phyloP scores from a whole-genome alignment of 306 rosid genomes.

The Vigna reflexopilosa region DNA sequence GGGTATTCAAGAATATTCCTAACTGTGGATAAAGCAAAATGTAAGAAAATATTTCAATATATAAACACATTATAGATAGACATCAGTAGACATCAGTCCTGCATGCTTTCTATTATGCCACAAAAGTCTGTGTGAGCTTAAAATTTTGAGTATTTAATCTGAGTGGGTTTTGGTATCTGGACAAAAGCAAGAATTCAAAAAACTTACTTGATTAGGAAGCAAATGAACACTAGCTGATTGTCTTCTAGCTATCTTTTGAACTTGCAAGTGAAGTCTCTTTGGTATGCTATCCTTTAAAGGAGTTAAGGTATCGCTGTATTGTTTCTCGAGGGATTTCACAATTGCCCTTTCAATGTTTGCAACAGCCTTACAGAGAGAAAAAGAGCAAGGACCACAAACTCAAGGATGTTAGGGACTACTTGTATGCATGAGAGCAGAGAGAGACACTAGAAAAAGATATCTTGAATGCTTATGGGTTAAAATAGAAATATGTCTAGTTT shows the following conservation, averaged over 20 bases:
- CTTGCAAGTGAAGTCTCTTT: conserved; percentile 92
- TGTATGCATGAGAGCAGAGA: neutral
- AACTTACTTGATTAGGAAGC: conserved; percentile 85
- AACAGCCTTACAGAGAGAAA: conserved; percentile 63
- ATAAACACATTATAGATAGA: neutral
- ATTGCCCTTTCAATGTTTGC: conserved; percentile 91
- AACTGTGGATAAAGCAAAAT: conserved; percentile 56
- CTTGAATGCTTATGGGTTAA: conserved; percentile 23
- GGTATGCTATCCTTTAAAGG: conserved; percentile 96
- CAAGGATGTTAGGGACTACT: conserved; percentile 18
- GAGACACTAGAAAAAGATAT: conserved; percentile 10
- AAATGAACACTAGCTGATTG: conserved; percentile 71
- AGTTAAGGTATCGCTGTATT: conserved; percentile 84
- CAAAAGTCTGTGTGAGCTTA: neutral
- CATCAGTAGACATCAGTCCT: neutral
- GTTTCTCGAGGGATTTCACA: conserved; percentile 89
- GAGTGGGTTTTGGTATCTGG: conserved; percentile 12
- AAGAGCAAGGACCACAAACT: neutral
- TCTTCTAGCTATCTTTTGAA: conserved; percentile 97
- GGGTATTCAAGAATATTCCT: conserved; percentile 87
- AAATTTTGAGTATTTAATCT: conserved; percentile 13
- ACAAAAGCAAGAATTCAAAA: conserved; percentile 18
- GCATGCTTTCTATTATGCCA: neutral
- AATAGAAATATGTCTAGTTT: conserved; percentile 7
- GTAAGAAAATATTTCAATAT: conserved; percentile 27